Conservation (phyloP, 768 basidiomycete species). For the Cystofilobasidium capitatum region DNA sequence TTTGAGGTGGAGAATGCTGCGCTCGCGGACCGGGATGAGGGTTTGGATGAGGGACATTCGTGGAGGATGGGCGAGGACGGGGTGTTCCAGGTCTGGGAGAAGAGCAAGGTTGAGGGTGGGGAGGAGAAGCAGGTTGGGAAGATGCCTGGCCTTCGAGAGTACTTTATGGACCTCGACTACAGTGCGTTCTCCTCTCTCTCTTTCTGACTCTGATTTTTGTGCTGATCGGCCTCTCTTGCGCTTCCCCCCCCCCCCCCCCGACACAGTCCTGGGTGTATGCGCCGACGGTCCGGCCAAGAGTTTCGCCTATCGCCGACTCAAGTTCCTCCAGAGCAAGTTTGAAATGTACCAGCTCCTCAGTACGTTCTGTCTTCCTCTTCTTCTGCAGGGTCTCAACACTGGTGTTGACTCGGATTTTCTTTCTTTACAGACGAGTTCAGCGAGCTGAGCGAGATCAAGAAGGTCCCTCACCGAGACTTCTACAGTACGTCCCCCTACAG, state of each 20-base stretch:
- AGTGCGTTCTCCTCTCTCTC: conserved; percentile 28
- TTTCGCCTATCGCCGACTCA: conserved; percentile 82
- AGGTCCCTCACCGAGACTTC: conserved; percentile 85
- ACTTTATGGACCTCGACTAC: conserved; percentile 91
- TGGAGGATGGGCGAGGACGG: conserved; percentile 69
- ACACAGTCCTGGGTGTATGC: conserved; percentile 66
- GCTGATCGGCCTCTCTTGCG: too few species aligned
- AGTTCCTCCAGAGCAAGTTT: conserved; percentile 87
- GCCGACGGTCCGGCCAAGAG: conserved; percentile 93
- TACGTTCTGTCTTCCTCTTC: neutral
- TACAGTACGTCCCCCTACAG: conserved; percentile 47
- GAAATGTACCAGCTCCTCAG: conserved; percentile 79
- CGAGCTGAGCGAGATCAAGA: conserved; percentile 93
- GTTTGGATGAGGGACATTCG: conserved; percentile 37
- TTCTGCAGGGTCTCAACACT: neutral
- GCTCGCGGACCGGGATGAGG: conserved; percentile 57
- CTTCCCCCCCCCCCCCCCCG: too few species aligned
- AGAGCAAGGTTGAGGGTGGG: neutral
- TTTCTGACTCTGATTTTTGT: neutral
- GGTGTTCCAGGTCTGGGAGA: conserved; percentile 69
- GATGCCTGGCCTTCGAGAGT: conserved; percentile 80
- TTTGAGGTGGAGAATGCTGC: conserved; percentile 51
- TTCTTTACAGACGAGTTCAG: conserved; percentile 58
- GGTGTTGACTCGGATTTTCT: too few species aligned
- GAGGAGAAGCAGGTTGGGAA: conserved; percentile 46